These are phyloP conservation scores for Saccharomycopsis microspora DNA, from an alignment of 805 yeast species.

Conservation along the genomic window DNA sequence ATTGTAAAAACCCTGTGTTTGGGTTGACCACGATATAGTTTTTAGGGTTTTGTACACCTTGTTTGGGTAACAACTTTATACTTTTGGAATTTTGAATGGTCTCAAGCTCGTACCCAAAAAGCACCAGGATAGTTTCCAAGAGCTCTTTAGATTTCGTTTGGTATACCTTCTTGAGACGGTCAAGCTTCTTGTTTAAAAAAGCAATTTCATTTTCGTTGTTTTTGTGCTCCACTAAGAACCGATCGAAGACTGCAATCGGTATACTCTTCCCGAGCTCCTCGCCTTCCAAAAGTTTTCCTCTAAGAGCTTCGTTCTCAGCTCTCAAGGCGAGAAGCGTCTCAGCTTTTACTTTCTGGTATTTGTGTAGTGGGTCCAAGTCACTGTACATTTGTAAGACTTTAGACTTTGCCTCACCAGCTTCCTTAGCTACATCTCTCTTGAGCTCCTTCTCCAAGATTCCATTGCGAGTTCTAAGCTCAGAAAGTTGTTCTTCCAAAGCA, in stretches of 20 bases:
- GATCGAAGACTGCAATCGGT: slow-evolving; percentile 54
- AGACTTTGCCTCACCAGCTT: slow-evolving; percentile 24
- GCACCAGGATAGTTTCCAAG: slow-evolving; percentile 50
- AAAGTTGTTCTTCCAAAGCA: too few species aligned
- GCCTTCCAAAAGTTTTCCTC: slow-evolving; percentile 16
- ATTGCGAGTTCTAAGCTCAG: too few species aligned
- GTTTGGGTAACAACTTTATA: slow-evolving; percentile 43
- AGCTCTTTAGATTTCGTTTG: slow-evolving; percentile 61
- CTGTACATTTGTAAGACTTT: slow-evolving; percentile 52
- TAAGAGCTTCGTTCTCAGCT: slow-evolving; percentile 47
- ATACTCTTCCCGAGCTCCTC: slow-evolving; percentile 20
- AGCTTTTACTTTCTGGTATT: slow-evolving; percentile 50
- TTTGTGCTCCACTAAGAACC: slow-evolving; percentile 43
- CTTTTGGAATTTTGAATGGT: slow-evolving; percentile 41
- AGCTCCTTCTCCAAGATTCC: too few species aligned
- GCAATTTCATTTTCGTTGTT: slow-evolving; percentile 35
- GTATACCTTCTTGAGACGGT: slow-evolving; percentile 44
- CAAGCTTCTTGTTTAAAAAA: slow-evolving; percentile 38
- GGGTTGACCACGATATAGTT: slow-evolving; percentile 49
- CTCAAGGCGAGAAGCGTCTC: slow-evolving; percentile 38
- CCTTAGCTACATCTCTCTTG: too few species aligned
- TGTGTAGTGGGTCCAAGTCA: slow-evolving; percentile 42
- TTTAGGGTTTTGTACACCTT: slow-evolving; percentile 24
- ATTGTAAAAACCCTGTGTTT: slow-evolving; percentile 40
- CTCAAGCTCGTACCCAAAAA: slow-evolving; percentile 67